Base-by-base conservation (phyloP, 441 rosid species). In the Pelargonium fulgidum region DNA sequence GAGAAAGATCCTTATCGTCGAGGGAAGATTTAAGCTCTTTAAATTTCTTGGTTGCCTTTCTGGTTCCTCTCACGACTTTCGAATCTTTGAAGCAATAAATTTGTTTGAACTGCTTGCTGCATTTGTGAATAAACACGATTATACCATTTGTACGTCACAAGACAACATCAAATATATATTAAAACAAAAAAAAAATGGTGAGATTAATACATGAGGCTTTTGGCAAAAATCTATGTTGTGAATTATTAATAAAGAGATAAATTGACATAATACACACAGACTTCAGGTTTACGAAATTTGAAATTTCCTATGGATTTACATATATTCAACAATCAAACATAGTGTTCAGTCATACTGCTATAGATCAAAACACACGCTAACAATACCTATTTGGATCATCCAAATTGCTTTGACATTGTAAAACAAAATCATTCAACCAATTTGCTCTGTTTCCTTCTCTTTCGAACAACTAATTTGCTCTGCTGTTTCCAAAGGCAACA, bases 1-100 rank as follows among this genome's bases (percentile, higher is more conserved):
- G 93, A 66, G 91, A 78, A 73, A 87, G 83, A 85, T 87, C 85
- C 81, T 85, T 89, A 36, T 88, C 97, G 70, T 64, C 80, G 63
- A 84, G 79, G 70, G 68, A 75, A 74, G 76, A 78, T 64, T 70
- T 75, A 2, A 82, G 64, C 48, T 77, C 76, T 76, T 79, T 87
- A 62, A 65, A 24, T 79, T 86, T 91, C 86, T 76, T 90, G 70
- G 87, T 54, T 70, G 79, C 66, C 72, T 84, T 86, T 5, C 79
- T 20, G 59, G 73, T 71, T 68, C 86, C 88, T 73, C 76, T 83
- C 50, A 62, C 72, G 73, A 10, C 39, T 72, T 81, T 89, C 78
- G 66, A 63, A 68, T 85, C 86, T 74, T 82, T 81, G 62, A 88
- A 84, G 79, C 86, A 86, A 62, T 76, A 66, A 33, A 75, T 76